These are phyloP conservation scores for Mrakia hoshinonis DNA, from an alignment of 768 basidiomycete species.

Conservation along the genomic window DNA sequence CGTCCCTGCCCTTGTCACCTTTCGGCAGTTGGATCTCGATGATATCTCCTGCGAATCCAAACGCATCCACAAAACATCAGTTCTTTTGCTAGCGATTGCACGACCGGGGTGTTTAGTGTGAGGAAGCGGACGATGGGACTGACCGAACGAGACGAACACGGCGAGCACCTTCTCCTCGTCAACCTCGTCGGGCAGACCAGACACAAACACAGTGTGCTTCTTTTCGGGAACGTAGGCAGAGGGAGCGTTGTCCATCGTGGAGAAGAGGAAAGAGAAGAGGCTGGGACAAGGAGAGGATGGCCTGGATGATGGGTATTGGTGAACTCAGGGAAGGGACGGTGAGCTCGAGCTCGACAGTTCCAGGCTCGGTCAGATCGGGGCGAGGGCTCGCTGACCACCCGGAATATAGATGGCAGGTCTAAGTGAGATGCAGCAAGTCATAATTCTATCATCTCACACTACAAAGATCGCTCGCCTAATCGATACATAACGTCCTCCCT, in stretches of 20 bases:
- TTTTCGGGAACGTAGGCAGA: constrained; percentile 7
- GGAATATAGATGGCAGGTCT: too few species aligned
- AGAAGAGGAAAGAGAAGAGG: background rate
- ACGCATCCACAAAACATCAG: too few species aligned
- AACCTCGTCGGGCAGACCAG: constrained; percentile 15
- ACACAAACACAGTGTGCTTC: constrained; percentile 28
- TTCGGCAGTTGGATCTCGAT: constrained; percentile 15
- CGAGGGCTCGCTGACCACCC: too few species aligned
- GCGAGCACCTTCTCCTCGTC: constrained; percentile 17
- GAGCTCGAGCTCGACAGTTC: too few species aligned
- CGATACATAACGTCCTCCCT: too few species aligned
- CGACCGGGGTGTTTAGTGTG: background rate
- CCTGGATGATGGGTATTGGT: too few species aligned
- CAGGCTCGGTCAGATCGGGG: too few species aligned
- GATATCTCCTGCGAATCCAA: constrained; percentile 14
- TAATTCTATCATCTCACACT: too few species aligned
- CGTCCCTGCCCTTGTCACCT: constrained; percentile 11
- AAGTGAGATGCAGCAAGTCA: too few species aligned
- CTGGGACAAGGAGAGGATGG: background rate
- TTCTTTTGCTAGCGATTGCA: too few species aligned
- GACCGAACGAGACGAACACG: constrained; percentile 27
- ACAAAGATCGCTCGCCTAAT: too few species aligned
- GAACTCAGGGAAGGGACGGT: too few species aligned
- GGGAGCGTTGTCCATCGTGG: constrained; percentile 9
- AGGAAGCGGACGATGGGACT: background rate